phyloP scores from a whole-genome alignment of 31 red algal species.

The Bonnemaisonia californica region DNA sequence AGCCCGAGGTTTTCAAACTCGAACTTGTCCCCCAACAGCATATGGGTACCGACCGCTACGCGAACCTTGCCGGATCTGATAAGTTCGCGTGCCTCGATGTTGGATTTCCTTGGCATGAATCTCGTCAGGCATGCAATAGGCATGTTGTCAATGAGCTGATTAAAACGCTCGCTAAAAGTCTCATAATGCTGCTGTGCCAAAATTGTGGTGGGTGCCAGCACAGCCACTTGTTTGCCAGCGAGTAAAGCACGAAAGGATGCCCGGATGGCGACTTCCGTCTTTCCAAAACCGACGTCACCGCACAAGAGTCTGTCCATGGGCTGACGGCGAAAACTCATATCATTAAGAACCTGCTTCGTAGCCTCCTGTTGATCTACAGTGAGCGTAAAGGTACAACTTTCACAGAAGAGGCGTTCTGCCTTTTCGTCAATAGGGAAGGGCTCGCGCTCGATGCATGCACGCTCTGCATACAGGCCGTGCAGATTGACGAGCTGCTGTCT shows the following conservation, averaged over 20 bases:
- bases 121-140: constrained; percentile 70
- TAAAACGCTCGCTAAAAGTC: constrained; percentile 79
- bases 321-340: constrained; percentile 67
- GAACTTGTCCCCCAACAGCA: constrained; percentile 66
- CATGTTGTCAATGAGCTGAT: constrained; percentile 5
- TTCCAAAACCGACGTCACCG: constrained; percentile 99
- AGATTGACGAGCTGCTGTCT: constrained; percentile 80
- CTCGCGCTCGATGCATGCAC: constrained; percentile 39
- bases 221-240: constrained; percentile 84
- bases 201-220: constrained; percentile 96
- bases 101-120: constrained; percentile 46
- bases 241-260: constrained; percentile 77
- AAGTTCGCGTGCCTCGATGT: constrained; percentile 24
- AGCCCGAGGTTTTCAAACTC: constrained; percentile 73
- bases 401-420: constrained; percentile 56
- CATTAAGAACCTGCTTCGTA: constrained; percentile 69
- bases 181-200: constrained; percentile 95
- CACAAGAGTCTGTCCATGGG: constrained; percentile 98
- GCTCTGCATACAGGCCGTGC: constrained; percentile 68
- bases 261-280: constrained; percentile 97
- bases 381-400: constrained; percentile 53
- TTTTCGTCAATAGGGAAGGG: constrained; percentile 61
- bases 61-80: constrained; percentile 45
- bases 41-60: constrained; percentile 90
- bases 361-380: constrained; percentile 81